phyloP scores from a whole-genome alignment of 352 stramenopile genomes.

The Pythium plurisporium region DNA sequence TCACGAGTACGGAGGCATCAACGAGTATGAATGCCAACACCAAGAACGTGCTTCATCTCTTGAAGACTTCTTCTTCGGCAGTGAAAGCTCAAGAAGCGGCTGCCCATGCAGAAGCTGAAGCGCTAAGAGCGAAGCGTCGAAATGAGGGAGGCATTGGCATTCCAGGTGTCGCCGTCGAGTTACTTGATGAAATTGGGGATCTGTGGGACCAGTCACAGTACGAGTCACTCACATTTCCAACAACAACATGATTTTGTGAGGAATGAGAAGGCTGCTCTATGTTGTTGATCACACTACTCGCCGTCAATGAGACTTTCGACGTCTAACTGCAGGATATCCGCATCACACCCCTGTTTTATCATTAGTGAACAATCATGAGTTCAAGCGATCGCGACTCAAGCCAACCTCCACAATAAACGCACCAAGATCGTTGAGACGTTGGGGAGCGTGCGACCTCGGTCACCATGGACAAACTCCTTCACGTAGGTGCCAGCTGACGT shows the following conservation, averaged over 20 bases:
- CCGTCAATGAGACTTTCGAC: constrained; percentile 86
- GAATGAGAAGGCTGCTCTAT: background rate
- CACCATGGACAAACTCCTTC: constrained; percentile 99
- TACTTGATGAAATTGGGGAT: constrained; percentile 66
- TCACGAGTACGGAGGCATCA: constrained; percentile 42
- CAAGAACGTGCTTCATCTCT: constrained; percentile 51
- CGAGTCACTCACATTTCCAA: constrained; percentile 62
- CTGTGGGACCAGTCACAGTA: constrained; percentile 84
- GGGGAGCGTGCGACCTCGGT: constrained; percentile 96
- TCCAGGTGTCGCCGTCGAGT: constrained; percentile 28
- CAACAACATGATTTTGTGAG: constrained; percentile 11
- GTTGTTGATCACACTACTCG: constrained; percentile 11
- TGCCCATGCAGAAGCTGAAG: background rate
- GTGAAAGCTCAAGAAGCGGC: constrained; percentile 35
- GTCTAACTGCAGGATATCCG: constrained; percentile 98
- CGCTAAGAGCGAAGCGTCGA: constrained; percentile 1
- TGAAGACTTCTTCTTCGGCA: constrained; percentile 47
- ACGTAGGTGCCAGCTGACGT: constrained; percentile 98
- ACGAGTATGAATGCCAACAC: constrained; percentile 68
- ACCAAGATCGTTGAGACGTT: constrained; percentile 91
- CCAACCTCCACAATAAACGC: constrained; percentile 9
- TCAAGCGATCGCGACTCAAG: too few relatives aligned
- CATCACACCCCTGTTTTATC: constrained; percentile 79
- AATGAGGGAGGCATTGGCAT: background rate
- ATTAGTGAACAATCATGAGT: too few relatives aligned